Base-by-base conservation (phyloP, 2,329 filamentous ascomycete genomes). In the Aspergillus floridensis region DNA sequence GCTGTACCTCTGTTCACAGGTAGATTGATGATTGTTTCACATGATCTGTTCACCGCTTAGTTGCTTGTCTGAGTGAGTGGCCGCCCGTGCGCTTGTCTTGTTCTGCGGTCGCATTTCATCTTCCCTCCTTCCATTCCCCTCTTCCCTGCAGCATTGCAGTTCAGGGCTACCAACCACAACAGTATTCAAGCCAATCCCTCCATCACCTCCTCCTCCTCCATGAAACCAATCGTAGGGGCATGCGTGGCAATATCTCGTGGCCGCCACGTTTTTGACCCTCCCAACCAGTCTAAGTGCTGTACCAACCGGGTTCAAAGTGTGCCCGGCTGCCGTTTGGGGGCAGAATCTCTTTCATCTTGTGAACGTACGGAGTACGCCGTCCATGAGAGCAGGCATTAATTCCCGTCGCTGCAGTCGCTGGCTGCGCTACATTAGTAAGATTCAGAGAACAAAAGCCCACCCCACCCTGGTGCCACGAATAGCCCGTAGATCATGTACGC, bases 241-340 rank as follows among this genome's bases (percentile, higher is more conserved):
- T 38, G 54, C 53, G 57, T 59, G 53, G 57, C 58, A 47, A 53
- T 24, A 56, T 68, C 70, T 72, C 70, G 70, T 73, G 70, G 70
- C 66, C 62, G 69, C 71, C 71, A 73, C 71, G 71, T 72, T 72
- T 63, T 65, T 65, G 57, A 63, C 63, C 63, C 32, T 35, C 14
- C 32, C 32, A 12, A 35, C 32, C 32, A 16, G 32, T 35, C 4
- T 4, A 35, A 29, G 26, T 29, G 26, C 14, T 35, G 11, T 35
- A 12, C 32, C 32, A 16, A 35, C 14, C 32, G 32, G 32, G 10
- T 35, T 5, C 11, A 16, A 16, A 29, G 26, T 29, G 12, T 35
- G 32, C 11, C 32, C 32, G 32, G 11, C 32, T 35, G 32, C 38
- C 52, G 41, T n/a, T 54, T 54, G 53, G 53, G 53, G 53, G 41